phyloP scores from a whole-genome alignment of 306 rosid species.

The Rosa chinensis region DNA sequence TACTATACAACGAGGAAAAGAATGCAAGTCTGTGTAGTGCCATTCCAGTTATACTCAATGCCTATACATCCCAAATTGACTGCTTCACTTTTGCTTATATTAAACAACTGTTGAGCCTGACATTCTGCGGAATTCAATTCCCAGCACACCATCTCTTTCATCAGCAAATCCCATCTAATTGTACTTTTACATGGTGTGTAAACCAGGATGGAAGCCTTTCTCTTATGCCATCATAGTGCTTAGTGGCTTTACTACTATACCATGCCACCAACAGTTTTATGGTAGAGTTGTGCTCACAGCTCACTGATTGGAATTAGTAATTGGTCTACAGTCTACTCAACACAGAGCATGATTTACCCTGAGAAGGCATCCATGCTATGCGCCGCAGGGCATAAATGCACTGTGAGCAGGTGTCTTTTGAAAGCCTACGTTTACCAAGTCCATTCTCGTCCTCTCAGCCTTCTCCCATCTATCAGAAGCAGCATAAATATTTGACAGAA shows the following conservation, averaged over 20 bases:
- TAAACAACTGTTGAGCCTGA: too few species aligned
- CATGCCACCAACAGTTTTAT: not conserved
- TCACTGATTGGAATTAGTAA: not conserved
- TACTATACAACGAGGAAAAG: not conserved
- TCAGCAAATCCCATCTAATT: not conserved
- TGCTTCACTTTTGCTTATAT: not conserved
- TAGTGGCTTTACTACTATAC: not conserved
- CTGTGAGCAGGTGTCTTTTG: conserved; percentile 53
- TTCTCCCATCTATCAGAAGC: conserved; percentile 70
- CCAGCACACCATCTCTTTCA: not conserved
- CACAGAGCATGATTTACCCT: not conserved
- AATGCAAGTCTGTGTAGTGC: not conserved
- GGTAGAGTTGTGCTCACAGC: too few species aligned
- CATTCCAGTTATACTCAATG: not conserved
- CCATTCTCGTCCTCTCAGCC: conserved; percentile 51
- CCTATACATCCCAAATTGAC: not conserved
- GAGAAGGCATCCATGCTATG: not conserved
- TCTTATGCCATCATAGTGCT: not conserved
- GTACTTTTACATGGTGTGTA: not conserved
- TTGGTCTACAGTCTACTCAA: too few species aligned
- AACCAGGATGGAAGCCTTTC: not conserved
- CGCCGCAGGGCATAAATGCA: conserved; percentile 24
- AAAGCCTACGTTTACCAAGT: conserved; percentile 35
- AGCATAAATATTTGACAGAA: conserved; percentile 69
- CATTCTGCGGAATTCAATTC: not conserved